Evolutionary conservation across 306 rosid genomes (phyloP).

Genomic region (Cucumis hystrix): DNA sequence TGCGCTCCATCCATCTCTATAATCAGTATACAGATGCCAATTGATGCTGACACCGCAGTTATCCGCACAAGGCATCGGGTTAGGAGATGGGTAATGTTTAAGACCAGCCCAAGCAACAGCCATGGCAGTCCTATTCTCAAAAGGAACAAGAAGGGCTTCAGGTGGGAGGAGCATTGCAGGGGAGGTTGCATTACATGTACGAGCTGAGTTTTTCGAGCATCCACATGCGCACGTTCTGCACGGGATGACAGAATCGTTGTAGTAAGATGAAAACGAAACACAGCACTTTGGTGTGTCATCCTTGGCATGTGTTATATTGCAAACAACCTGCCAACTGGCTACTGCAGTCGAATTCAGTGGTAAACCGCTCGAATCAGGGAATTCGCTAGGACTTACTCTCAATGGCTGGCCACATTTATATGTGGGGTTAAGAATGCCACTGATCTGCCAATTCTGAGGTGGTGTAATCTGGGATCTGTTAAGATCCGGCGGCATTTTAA

Average conservation of each 20-base stretch:
- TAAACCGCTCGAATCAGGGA: slow-evolving; percentile 51
- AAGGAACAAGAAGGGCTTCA: slow-evolving; percentile 75
- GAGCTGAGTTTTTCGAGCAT: slow-evolving; percentile 38
- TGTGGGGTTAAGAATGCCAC: slow-evolving; percentile 62
- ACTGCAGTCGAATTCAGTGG: slow-evolving; percentile 52
- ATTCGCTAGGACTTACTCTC: slow-evolving; percentile 59
- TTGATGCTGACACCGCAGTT: slow-evolving; percentile 89
- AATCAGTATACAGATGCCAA: slow-evolving; percentile 79
- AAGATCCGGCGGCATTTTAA: slow-evolving; percentile 71
- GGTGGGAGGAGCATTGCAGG: slow-evolving; percentile 89
- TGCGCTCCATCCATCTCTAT: slow-evolving; percentile 72
- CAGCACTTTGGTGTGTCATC: slow-evolving; percentile 56
- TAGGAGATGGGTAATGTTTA: slow-evolving; percentile 41
- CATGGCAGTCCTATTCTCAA: slow-evolving; percentile 50
- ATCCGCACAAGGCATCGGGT: slow-evolving; percentile 73
- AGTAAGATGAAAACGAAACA: slow-evolving; percentile 81
- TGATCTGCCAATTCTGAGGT: slow-evolving; percentile 79
- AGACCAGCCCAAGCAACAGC: slow-evolving; percentile 71
- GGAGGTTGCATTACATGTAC: slow-evolving; percentile 51
- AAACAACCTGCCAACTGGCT: slow-evolving; percentile 97
- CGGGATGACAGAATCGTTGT: slow-evolving; percentile 86
- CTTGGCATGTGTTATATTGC: slow-evolving; percentile 63
- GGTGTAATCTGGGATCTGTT: slow-evolving; percentile 61
- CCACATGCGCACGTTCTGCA: slow-evolving; percentile 98
- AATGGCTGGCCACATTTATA: slow-evolving; percentile 77